Evolutionary conservation across 2,329 filamentous ascomycete species (phyloP).

Genomic region (Aaosphaeria arxii): DNA sequence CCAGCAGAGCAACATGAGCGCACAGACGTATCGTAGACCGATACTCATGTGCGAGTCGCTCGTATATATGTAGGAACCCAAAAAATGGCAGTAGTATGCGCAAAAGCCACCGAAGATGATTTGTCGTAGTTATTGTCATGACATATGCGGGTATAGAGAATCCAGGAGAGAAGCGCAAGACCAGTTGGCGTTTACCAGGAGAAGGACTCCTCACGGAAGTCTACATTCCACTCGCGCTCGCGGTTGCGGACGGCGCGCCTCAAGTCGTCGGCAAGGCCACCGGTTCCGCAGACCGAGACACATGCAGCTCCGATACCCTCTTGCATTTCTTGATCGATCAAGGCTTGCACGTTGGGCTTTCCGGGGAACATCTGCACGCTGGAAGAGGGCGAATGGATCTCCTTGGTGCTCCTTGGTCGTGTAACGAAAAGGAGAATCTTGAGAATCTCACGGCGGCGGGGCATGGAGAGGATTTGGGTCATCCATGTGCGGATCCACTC

Average conservation of each 20-base stretch:
- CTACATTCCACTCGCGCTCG: slow-evolving; percentile 64
- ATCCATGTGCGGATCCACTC: slow-evolving; percentile 95
- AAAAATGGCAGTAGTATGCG: too few species aligned
- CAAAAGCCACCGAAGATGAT: too few species aligned
- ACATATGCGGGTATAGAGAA: background rate
- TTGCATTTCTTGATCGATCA: slow-evolving; percentile 79
- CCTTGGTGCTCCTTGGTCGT: slow-evolving; percentile 76
- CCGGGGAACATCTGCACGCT: slow-evolving; percentile 93
- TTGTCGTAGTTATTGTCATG: background rate
- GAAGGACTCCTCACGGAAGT: slow-evolving; percentile 80
- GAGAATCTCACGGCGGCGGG: slow-evolving; percentile 76
- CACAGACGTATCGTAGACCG: too few species aligned
- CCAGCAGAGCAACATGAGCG: background rate
- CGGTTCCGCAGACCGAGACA: slow-evolving; percentile 76
- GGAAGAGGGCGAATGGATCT: slow-evolving; percentile 71
- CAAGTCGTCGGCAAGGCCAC: slow-evolving; percentile 72
- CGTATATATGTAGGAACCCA: too few species aligned
- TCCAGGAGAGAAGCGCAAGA: too few species aligned
- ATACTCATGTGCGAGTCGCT: too few species aligned
- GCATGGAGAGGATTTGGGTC: slow-evolving; percentile 79
- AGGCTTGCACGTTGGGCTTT: slow-evolving; percentile 73
- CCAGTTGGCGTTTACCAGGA: slow-evolving; percentile 48
- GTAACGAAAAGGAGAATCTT: slow-evolving; percentile 90
- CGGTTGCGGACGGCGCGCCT: slow-evolving; percentile 63
- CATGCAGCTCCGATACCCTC: slow-evolving; percentile 85